A percentile compares a stretch with the other conserved stretches of the same genome.
Conservation (phyloP, 2,329 filamentous ascomycete genomes). For the Penicillium sp. region DNA sequence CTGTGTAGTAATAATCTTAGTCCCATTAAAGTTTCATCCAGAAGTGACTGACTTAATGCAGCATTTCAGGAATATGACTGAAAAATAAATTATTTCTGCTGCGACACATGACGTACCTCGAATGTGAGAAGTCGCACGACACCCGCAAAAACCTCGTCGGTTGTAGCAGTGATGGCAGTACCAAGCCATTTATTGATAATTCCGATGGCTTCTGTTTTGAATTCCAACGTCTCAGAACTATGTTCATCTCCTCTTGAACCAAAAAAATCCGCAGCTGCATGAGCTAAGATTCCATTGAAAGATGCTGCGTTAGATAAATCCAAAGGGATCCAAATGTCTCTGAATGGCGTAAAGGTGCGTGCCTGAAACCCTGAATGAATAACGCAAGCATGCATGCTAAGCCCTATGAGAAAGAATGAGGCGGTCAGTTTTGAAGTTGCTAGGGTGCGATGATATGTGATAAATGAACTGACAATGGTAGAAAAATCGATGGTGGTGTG, state of each 20-base stretch:
- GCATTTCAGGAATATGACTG: neutral
- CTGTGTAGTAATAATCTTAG: neutral
- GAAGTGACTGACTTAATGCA: neutral
- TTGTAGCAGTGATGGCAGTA: neutral
- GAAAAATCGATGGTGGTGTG: neutral
- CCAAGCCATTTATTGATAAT: neutral
- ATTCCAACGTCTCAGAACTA: neutral
- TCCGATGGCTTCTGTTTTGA: neutral
- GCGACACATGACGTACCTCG: neutral
- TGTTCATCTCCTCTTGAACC: neutral
- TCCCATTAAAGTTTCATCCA: neutral
- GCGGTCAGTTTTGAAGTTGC: neutral
- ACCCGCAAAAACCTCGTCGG: neutral
- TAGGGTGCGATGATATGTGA: too few species aligned
- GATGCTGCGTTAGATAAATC: neutral
- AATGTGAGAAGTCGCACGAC: neutral
- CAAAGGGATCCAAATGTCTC: neutral
- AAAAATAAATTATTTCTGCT: neutral
- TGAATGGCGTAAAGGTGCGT: neutral
- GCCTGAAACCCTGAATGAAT: neutral
- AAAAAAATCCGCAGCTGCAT: neutral
- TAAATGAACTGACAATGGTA: neutral
- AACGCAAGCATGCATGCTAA: neutral
- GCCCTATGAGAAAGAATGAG: neutral
- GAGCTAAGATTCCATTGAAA: constrained; percentile 1